Base-by-base conservation (phyloP, 2,329 filamentous ascomycete species). In the Ceratocystis lukuohia region DNA sequence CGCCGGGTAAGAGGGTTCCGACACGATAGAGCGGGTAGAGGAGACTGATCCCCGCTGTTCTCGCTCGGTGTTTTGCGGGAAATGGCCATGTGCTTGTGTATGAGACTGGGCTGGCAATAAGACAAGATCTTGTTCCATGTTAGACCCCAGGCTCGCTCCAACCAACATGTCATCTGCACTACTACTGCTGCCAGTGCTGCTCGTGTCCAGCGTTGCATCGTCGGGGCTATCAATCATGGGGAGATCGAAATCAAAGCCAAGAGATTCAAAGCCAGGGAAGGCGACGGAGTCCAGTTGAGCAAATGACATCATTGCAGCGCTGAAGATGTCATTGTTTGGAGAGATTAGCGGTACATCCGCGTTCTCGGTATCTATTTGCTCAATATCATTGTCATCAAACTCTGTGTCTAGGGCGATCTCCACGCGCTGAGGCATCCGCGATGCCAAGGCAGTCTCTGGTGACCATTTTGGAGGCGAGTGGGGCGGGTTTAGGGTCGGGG, bases 311-410 rank as follows among this genome's bases (percentile, higher is more conserved):
- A 63, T 63, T 8, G 61, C 20, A 5, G 57, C 28, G 56, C 74
- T 71, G 61, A 76, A 76, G 22, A 72, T 69, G 20, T 72, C 69
- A 1, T 72, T 73, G 22, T 72, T 70, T 1, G 75, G 74, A 2
- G 75, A 75, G 22, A 75, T 68, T 22, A 73, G 62, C 2, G 70
- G 66, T 5, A 62, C 33, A 25, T 70, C 69, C 1, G 46, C 53
- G 10, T 45, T 41, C 5, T 44, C 64, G 8, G 25, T 8, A 6
- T 28, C 62, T 59, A 57, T 28, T 2, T 57, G 53, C 25, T 56
- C 22, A 25, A 25, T n/a, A 57, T 45, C 41, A 5, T 45, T 22
- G 33, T 46, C 37, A 30, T 61, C 33, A 28, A 45, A 7, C 10
- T 25, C 37, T 17, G 20, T 37, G 30, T 65, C 22, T 15, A 53